Evolutionary conservation across 805 yeast genomes (phyloP).

Genomic region (Huiozyma sinensis): DNA sequence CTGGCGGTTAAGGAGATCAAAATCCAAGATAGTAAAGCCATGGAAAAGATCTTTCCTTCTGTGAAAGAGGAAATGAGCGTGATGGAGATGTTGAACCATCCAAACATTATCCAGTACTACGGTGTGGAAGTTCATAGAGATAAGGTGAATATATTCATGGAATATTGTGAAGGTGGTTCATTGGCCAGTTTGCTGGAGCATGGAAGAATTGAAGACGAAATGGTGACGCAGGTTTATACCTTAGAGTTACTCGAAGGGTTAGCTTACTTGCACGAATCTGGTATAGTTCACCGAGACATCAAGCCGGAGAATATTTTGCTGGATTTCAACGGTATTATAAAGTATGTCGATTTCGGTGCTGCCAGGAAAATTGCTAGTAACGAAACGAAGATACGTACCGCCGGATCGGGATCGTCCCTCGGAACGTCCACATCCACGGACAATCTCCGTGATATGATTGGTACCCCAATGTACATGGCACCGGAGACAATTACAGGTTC

Average conservation of each 20-base stretch:
- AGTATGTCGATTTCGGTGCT: conserved; percentile 96
- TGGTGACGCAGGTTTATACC: conserved; percentile 82
- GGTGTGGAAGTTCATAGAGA: conserved; percentile 98
- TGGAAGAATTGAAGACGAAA: conserved; percentile 92
- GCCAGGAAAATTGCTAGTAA: conserved; percentile 76
- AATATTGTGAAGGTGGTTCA: conserved; percentile 93
- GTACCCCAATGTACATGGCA: conserved; percentile 99
- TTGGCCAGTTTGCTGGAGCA: conserved; percentile 74
- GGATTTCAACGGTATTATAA: conserved; percentile 87
- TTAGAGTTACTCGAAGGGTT: conserved; percentile 90
- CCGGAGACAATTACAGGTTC: conserved; percentile 90
- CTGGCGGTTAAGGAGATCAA: conserved; percentile 96
- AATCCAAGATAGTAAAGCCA: conserved; percentile 79
- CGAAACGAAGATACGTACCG: conserved; percentile 29
- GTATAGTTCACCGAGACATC: conserved; percentile 90
- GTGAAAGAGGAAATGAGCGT: conserved; percentile 97
- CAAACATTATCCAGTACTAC: conserved; percentile 89
- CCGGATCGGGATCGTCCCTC: background rate
- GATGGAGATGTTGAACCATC: conserved; percentile 88
- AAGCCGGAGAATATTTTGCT: conserved; percentile 89
- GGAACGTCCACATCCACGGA: background rate
- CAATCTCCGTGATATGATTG: conserved; percentile 38
- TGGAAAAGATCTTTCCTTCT: conserved; percentile 73
- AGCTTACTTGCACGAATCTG: conserved; percentile 87
- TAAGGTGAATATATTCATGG: conserved; percentile 93